phyloP scores from a whole-genome alignment of 495 filamentous ascomycete genomes.

The Aspergillus bridgeri region DNA sequence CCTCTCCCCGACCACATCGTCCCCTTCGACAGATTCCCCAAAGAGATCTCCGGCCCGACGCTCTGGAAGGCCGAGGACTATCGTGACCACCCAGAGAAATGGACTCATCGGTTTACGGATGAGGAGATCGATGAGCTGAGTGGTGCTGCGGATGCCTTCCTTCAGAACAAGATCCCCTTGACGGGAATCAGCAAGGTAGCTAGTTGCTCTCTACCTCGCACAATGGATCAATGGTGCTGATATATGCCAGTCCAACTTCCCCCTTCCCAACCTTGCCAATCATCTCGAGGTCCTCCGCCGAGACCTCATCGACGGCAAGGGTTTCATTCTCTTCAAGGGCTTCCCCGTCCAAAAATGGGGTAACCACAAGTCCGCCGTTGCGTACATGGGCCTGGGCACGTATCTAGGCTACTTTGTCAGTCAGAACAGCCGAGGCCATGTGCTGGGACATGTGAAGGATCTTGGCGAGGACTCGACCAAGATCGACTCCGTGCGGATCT shows the following conservation, averaged over 20 bases:
- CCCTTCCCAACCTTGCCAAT: slow-evolving; percentile 56
- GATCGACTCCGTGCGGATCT: slow-evolving; percentile 82
- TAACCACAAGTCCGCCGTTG: slow-evolving; percentile 74
- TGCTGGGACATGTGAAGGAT: slow-evolving; percentile 88
- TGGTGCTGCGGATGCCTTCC: slow-evolving; percentile 63
- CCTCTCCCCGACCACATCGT: slow-evolving; percentile 64
- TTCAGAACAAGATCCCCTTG: slow-evolving; percentile 56
- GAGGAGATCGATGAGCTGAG: slow-evolving; percentile 69
- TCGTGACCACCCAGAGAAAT: slow-evolving; percentile 62
- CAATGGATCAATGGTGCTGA: not conserved
- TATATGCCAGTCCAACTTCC: slow-evolving; percentile 42
- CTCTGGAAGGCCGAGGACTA: slow-evolving; percentile 78
- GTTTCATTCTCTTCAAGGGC: slow-evolving; percentile 85
- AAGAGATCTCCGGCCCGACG: slow-evolving; percentile 68
- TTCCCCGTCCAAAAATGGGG: slow-evolving; percentile 76
- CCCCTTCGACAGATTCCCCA: slow-evolving; percentile 71
- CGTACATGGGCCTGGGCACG: slow-evolving; percentile 87
- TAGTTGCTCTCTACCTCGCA: not conserved
- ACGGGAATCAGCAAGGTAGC: slow-evolving; percentile 69
- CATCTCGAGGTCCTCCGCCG: slow-evolving; percentile 57
- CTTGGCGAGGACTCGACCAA: slow-evolving; percentile 76
- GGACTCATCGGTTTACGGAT: slow-evolving; percentile 67
- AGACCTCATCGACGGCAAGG: slow-evolving; percentile 78
- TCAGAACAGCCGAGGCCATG: slow-evolving; percentile 84
- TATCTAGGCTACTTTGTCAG: slow-evolving; percentile 82